Evolutionary conservation across 345 rosid species (phyloP), one percentile per base, ranked within the genome.

Genomic region (Ceriops tagal): DNA sequence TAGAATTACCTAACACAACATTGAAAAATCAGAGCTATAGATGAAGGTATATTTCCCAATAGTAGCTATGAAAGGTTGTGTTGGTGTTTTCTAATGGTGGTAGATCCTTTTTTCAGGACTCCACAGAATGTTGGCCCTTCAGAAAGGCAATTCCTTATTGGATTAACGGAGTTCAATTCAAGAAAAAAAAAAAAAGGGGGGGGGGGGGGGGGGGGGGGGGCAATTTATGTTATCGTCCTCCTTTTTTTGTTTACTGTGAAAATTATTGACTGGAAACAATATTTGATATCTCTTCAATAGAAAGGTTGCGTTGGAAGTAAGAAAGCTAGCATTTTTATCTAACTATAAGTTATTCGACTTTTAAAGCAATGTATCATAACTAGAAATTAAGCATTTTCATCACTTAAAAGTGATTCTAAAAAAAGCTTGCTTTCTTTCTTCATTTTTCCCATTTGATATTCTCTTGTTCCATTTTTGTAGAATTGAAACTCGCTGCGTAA

Each of bases 251-350:
- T 24, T 24, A 28, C 30, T 5, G 8, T 6, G 37, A 34, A 34
- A 4, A 10, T 53, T 53, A 19, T n/a, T 5, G 10, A 19, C 7
- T 53, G 24, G 9, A n/a, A 53, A 1, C 10, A 53, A 24, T 53
- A 53, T 6, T 6, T n/a, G 26, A 19, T 53, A 6, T 53, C 26
- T 34, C 22, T 53, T 53, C 24, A 27, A 46, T 37, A 51, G 61
- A 21, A 35, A 56, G 24, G 61, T 65, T 73, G 55, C 68, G 58
- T 73, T 69, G 62, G 51, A 59, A 53, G 31, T 67, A 77, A 64
- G 76, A 53, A 61, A 68, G 3, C 15, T 5, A 24, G 59, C 28
- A 21, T 10, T 47, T 31, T 69, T 46, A 22, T 62, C 62, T 49
- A 43, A 30, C 35, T 37, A 28, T 31, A 15, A 53, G 19, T 47